Percentiles rank a stretch among this genome's conserved stretches.
phyloP scores from a whole-genome alignment of 2,329 filamentous ascomycete species.

The Cyanodermella asteris region DNA sequence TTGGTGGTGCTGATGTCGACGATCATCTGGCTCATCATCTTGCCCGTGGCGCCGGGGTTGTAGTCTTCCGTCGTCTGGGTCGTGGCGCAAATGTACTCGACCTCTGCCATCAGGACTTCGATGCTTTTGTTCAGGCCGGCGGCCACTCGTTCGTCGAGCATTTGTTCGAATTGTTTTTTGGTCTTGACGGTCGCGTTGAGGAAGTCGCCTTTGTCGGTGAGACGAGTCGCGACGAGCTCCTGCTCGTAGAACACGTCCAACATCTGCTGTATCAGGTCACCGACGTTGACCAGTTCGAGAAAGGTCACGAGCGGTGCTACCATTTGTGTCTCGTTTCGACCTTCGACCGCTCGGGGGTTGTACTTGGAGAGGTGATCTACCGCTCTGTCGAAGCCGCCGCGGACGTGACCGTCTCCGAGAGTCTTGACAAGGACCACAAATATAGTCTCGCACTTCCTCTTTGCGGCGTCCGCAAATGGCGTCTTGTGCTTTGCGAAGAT shows the following conservation, averaged over 20 bases:
- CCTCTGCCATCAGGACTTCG: slow-evolving; percentile 93
- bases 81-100: slow-evolving; percentile 83
- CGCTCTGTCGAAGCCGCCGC: slow-evolving; percentile 80
- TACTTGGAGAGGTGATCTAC: slow-evolving; percentile 80
- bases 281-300: slow-evolving; percentile 91
- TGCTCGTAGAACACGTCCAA: slow-evolving; percentile 97
- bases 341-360: slow-evolving; percentile 62
- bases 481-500: slow-evolving; percentile 64
- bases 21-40: slow-evolving; percentile 14
- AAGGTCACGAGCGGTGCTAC: slow-evolving; percentile 89
- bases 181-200: slow-evolving; percentile 76
- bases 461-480: slow-evolving; percentile 59
- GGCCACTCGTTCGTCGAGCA: slow-evolving; percentile 91
- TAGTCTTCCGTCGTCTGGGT: slow-evolving; percentile 75
- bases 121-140: slow-evolving; percentile 94
- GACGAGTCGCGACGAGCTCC: slow-evolving; percentile 60
- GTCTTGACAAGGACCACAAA: slow-evolving; percentile 71
- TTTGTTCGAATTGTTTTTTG: slow-evolving; percentile 97
- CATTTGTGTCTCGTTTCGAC: slow-evolving; percentile 45
- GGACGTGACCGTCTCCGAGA: slow-evolving; percentile 68
- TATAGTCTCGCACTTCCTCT: slow-evolving; percentile 71
- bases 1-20: slow-evolving; percentile 50
- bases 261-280: slow-evolving; percentile 96
- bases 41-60: slow-evolving; percentile 39
- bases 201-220: slow-evolving; percentile 86